A percentile compares a stretch with the other conserved stretches of the same genome.
These are phyloP conservation scores for Coemansia asiatica DNA, from an alignment of 192 early-diverging fungal genomes.

Conservation along the genomic window DNA sequence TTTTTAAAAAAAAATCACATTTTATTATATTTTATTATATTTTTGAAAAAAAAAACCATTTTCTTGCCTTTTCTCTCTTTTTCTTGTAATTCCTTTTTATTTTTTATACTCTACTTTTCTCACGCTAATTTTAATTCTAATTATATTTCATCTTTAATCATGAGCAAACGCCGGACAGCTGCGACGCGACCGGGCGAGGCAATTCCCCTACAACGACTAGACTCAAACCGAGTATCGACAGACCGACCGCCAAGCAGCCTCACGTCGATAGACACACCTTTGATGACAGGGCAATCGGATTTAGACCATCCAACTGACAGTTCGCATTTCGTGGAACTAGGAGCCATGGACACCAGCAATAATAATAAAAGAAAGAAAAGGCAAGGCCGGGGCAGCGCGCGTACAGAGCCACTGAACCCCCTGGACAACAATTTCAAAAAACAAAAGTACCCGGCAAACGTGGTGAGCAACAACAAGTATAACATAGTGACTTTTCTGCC, in stretches of 20 bases:
- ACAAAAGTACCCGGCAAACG: slow-evolving; percentile 70
- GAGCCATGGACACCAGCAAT: neutral
- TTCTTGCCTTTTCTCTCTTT: neutral
- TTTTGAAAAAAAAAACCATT: too few relatives aligned
- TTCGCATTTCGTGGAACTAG: too few relatives aligned
- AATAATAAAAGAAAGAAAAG: neutral
- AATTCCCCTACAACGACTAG: slow-evolving; percentile 45
- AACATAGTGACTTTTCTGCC: slow-evolving; percentile 78
- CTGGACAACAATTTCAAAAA: slow-evolving; percentile 40
- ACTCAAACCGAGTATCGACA: slow-evolving; percentile 11
- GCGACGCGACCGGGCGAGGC: slow-evolving; percentile 24
- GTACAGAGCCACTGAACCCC: slow-evolving; percentile 47
- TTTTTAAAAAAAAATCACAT: too few relatives aligned
- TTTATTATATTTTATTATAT: too few relatives aligned
- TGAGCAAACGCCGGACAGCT: slow-evolving; percentile 38
- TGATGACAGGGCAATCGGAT: slow-evolving; percentile 38
- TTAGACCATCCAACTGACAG: too few relatives aligned
- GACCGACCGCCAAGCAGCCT: slow-evolving; percentile 35
- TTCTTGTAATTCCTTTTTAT: neutral
- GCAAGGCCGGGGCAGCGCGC: slow-evolving; percentile 16
- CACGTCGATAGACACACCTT: slow-evolving; percentile 42
- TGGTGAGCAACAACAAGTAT: slow-evolving; percentile 87
- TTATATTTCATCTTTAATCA: neutral
- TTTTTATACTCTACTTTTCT: neutral
- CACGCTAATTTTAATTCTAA: neutral